phyloP scores from a whole-genome alignment of 2,329 filamentous ascomycete genomes.

The Colletotrichum incanum region DNA sequence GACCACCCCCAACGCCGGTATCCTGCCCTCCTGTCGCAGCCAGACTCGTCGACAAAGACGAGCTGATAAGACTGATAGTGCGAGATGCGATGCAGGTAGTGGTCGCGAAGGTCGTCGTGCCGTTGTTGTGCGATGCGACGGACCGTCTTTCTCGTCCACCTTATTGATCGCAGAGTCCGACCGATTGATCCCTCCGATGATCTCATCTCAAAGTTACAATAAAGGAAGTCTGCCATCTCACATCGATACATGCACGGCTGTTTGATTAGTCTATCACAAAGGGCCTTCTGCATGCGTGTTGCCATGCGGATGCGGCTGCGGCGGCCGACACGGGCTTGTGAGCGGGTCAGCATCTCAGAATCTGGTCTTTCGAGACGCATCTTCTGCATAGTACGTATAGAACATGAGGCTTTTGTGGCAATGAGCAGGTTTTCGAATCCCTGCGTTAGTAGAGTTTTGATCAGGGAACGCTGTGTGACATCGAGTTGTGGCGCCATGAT shows the following conservation, averaged over 20 bases:
- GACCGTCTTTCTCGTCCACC: conserved; percentile 51
- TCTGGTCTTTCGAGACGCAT: too few relatives aligned
- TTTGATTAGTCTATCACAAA: too few relatives aligned
- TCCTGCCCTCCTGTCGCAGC: conserved; percentile 53
- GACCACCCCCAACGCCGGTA: conserved; percentile 54
- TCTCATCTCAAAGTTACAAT: background rate
- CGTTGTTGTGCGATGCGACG: conserved; percentile 51
- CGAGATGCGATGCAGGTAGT: conserved; percentile 53
- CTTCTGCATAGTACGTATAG: too few relatives aligned
- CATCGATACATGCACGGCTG: too few relatives aligned
- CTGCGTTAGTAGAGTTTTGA: background rate
- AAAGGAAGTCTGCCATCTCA: too few relatives aligned
- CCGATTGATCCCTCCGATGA: conserved; percentile 1
- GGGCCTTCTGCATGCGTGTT: too few relatives aligned
- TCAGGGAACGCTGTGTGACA: conserved; percentile 5
- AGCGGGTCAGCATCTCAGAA: too few relatives aligned
- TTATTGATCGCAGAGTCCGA: background rate
- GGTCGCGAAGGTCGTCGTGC: conserved; percentile 53
- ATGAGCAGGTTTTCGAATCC: background rate
- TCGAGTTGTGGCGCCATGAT: conserved; percentile 9
- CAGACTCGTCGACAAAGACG: conserved; percentile 55
- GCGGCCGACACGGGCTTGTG: too few relatives aligned
- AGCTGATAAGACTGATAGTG: conserved; percentile 52
- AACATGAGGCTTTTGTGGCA: background rate
- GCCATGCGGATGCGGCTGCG: too few relatives aligned